Base-by-base conservation (phyloP, 2,329 filamentous ascomycete genomes). In the Neophaeococcomyces mojaviensis region DNA sequence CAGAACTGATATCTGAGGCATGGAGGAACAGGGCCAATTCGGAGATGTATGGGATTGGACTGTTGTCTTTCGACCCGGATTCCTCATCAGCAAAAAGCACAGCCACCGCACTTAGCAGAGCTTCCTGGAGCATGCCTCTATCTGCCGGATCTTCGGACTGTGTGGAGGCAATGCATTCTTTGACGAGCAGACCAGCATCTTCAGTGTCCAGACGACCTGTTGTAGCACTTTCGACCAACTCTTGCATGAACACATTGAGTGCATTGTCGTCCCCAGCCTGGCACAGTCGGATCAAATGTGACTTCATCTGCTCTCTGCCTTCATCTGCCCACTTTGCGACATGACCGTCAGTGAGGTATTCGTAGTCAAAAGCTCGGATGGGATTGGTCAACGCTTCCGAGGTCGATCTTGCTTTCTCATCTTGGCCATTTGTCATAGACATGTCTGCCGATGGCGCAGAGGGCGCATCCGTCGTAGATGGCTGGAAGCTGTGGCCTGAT, bases 141-240 rank as follows among this genome's bases (percentile, higher is more conserved):
- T 44, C 20, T 24, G 16, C 13, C 6, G 18, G 9, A 58, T 49
- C 1, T 70, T 66, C 47, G 68, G 64, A 50, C 78, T 71, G 46
- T 76, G 69, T 15, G 76, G 13, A 77, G 26, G 94, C 68, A 20
- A 95, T 84, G 49, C 50, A 37, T 42, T 88, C 80, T 58, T 82
- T 84, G 48, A 95, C 75, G 46, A 81, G 77, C 16, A 67, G 69
- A 20, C 89, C 90, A 39, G 86, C 82, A 57, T 89, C 84, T 4
- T 66, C 62, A 2, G 86, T 72, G 32, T 77, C 72, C 37, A 96
- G 65, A 39, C 81, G 77, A 34, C 74, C 76, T 58, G 88, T 82
- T 10, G 94, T 67, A 15, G 83, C 81, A 28, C 86, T 81, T 50
- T 83, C 81, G 30, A 92, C 77, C 31, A 96, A 77, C 63, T 98